Base-by-base conservation (phyloP, 495 filamentous ascomycete species). In the Cercophora newfieldiana region DNA sequence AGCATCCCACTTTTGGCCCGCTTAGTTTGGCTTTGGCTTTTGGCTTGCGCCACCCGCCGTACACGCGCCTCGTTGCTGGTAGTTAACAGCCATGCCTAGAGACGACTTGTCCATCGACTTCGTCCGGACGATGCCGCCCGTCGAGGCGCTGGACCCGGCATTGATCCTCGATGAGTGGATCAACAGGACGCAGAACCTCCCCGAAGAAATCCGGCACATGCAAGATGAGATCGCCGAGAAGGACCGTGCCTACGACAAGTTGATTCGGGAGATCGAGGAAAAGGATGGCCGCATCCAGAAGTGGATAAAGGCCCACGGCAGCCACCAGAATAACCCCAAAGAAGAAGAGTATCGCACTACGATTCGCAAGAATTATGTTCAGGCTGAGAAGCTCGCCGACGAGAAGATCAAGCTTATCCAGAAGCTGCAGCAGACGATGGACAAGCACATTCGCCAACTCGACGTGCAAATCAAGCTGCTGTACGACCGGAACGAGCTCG, bases 201-300 rank as follows among this genome's bases (percentile, higher is more conserved):
- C 95, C 19, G 90, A 90, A 14, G 95, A 99, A 77, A 90, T 98
- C 62, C 88, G 88, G 33, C 94, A 97, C 81, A 81, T 97, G 68
- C 90, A 97, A 76, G 95, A 97, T 72, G 95, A 99, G 78, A 92
- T 98, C 30, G 86, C 89, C 71, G 91, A 92, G 65, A 97, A 97
- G 78, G 94, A 99, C 73, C 86, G 87, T 61, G 77, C 85, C 47
- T 89, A 94, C 71, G 84, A 90, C 69, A 91, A 94, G 37, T 91
- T 88, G 71, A 81, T 90, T 48, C 82, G 82, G 49, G 83, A 85
- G 22, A 93, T 96, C 80, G 89, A 89, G 66, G 87, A 89, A 22
- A 87, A 89, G 61, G 95, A 99, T 71, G 83, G 73, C 64, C 90
- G 88, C 69, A 85, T 99, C 59, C 95, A 99, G 75, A 96, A 93